These are phyloP conservation scores for Stereocaulon alpinum DNA, from an alignment of 495 filamentous ascomycete species.

Conservation along the genomic window DNA sequence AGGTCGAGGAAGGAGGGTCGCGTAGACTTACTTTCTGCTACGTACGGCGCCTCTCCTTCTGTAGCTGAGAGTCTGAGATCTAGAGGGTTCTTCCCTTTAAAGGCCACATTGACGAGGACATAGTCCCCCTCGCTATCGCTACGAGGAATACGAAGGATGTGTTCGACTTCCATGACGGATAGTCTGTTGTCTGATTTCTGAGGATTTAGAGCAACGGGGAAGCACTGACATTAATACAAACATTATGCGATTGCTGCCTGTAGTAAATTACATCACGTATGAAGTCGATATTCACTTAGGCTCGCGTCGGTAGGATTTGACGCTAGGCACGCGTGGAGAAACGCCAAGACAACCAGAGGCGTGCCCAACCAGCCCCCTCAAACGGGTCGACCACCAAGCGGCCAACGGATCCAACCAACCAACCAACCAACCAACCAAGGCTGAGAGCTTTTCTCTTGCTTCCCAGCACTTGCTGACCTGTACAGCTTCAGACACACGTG, in stretches of 20 bases:
- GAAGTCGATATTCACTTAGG: neutral
- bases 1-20: conserved; percentile 17
- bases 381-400: too few relatives aligned
- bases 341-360: neutral
- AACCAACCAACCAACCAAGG: neutral
- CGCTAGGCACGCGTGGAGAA: neutral
- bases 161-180: conserved; percentile 17
- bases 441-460: conserved; percentile 10
- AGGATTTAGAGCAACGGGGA: neutral
- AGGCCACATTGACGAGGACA: conserved; percentile 47
- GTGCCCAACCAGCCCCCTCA: neutral
- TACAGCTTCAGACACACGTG: neutral
- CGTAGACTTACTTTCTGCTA: conserved; percentile 38
- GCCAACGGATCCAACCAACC: neutral
- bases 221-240: neutral
- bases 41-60: conserved; percentile 55
- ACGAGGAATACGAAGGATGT: conserved; percentile 46
- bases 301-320: too few relatives aligned
- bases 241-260: too few relatives aligned
- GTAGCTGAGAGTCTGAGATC: conserved; percentile 58
- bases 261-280: too few relatives aligned
- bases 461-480: neutral
- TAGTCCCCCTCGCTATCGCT: conserved; percentile 41
- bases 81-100: conserved; percentile 36
- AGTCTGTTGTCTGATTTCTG: too few relatives aligned